Evolutionary conservation across 306 rosid species (phyloP).

Genomic region (Astragalus glycyphyllos): DNA sequence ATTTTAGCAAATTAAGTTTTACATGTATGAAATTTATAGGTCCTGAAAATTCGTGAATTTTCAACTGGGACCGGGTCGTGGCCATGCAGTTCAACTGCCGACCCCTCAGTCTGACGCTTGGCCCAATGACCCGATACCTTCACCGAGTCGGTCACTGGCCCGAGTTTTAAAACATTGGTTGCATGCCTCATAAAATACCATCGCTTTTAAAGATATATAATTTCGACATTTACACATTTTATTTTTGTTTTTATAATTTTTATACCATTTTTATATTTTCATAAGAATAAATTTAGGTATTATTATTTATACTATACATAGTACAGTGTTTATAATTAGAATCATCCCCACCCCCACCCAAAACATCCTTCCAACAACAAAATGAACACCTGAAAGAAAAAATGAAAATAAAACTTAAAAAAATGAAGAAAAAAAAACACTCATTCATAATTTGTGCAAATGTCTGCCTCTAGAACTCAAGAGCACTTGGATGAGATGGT

Average conservation of each 20-base stretch:
- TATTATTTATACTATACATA: no score
- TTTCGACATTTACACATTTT: neutral
- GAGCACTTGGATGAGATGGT: no score
- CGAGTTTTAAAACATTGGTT: no score
- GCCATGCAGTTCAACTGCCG: no score
- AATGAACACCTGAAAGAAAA: slow-evolving; percentile 37
- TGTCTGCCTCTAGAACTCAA: neutral
- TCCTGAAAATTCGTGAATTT: no score
- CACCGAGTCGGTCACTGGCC: no score
- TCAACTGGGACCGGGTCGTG: no score
- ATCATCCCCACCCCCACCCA: neutral
- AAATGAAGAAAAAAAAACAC: neutral
- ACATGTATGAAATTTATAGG: no score
- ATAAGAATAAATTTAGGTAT: neutral
- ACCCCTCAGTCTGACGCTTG: no score
- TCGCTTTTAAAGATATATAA: neutral
- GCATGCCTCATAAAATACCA: neutral
- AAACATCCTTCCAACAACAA: slow-evolving; percentile 1
- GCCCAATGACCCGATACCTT: no score
- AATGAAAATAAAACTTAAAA: neutral
- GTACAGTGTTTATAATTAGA: no score
- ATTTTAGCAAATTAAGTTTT: no score
- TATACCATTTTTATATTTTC: neutral
- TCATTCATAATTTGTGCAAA: neutral
- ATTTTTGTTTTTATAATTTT: neutral